Base-by-base conservation (phyloP, 108 stramenopile species). In the Cyclotella baltica region DNA sequence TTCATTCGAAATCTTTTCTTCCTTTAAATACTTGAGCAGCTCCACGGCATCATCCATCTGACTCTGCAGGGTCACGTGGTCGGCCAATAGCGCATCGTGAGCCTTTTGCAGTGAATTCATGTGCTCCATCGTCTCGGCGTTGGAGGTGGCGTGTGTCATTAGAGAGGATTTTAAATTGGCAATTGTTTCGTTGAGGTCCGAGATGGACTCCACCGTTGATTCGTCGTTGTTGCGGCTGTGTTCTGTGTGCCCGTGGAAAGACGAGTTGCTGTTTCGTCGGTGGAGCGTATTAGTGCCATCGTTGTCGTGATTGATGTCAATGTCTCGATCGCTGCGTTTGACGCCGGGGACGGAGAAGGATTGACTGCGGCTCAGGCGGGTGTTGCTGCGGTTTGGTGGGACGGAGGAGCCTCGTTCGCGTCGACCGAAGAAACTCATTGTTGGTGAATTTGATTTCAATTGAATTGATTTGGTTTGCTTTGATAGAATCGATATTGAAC, bases 21-120 rank as follows among this genome's bases (percentile, higher is more conserved):
- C 78, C 78, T 78, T 78, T 10, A 80, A 50, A 58, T 73, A 80
- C 55, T 80, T 80, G 6, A 80, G 72, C 33, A 80, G 46, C 37
- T 80, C 79, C 20, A 80, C 79, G 4, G 79, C 79, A 58, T 80
- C 79, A 62, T 80, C 79, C 79, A 80, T 80, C 51, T 80, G 79
- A 36, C 68, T 72, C 46, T 80, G 79, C 15, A 80, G 59, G 22
- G 25, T 43, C 15, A 66, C 19, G 36, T 80, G 72, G 25, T 80
- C 79, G 1, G 36, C 33, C 29, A 48, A 73, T 22, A 80, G 59
- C 30, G 40, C 51, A 36, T 80, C 79, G 59, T 80, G 72, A 2
- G 79, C 79, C 27, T 67, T 71, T 51, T 73, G 65, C 16, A 80
- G 72, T 6, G 67, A 68, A 0, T 35, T 25, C 51, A 80, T 62